Base-by-base conservation (phyloP, 495 filamentous ascomycete genomes). In the Lentithecium fluviatile region DNA sequence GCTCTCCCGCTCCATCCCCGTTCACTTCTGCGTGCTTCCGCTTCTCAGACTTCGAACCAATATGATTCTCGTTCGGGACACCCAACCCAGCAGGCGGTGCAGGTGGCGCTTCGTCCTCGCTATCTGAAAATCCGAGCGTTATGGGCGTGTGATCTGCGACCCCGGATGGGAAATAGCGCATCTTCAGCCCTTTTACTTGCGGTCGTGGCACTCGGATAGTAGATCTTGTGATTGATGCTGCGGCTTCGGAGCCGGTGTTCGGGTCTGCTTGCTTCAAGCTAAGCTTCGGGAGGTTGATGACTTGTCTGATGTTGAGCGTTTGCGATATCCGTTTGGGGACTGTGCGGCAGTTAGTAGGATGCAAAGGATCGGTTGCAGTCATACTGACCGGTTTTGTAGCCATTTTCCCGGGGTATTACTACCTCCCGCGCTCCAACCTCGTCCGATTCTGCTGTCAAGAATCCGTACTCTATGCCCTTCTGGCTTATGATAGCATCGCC, bases 181-280 rank as follows among this genome's bases (percentile, higher is more conserved):
- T 87, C 52, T 77, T 80, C 55, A 87, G 53, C 38, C 83, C 77
- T 61, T 80, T 81, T 19, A 82, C 82, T 56, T 87, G 84, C 32
- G 74, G 77, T 69, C 76, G 19, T 70, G 77, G 51, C 54, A 68
- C 55, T 46, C 67, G 62, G 15, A 69, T 65, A 2, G 71, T 47
- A 19, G 66, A 61, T 12, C 52, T 40, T 52, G 77, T 77, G 45
- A 77, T 71, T n/a, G 72, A 71, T 20, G 73, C 74, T 19, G 77
- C 66, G 6, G 74, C 72, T 51, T 67, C 73, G 32, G 77, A 68
- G 0, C 66, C 62, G 2, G 69, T 73, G 2, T 62, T 66, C 34
- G 57, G 64, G 43, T 70, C 69, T 45, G 50, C 71, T 70, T 53
- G 74, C 53, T 26, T 64, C 55, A 45, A 69, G 56, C 38, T 75